These are phyloP conservation scores for Termitomyces sp. DNA, from an alignment of 768 basidiomycete genomes.

Conservation along the genomic window DNA sequence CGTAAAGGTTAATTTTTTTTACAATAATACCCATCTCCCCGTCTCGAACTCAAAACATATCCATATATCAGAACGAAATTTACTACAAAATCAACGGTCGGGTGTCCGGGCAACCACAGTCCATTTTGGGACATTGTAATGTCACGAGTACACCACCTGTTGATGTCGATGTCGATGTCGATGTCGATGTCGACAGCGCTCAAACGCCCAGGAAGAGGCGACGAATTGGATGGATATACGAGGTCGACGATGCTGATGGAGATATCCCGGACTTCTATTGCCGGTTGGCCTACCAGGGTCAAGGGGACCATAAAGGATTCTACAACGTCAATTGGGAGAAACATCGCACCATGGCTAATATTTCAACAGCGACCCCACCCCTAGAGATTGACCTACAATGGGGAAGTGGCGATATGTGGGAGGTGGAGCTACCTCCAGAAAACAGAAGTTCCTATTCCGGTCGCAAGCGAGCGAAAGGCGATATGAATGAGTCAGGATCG, in stretches of 20 bases:
- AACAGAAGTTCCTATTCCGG: not conserved
- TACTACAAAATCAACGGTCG: conserved; percentile 55
- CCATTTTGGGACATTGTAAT: conserved; percentile 47
- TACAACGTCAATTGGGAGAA: conserved; percentile 56
- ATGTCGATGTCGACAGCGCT: conserved; percentile 2
- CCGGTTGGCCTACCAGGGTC: conserved; percentile 48
- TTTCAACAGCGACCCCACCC: conserved; percentile 22
- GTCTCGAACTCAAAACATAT: not conserved
- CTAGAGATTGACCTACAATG: conserved; percentile 20
- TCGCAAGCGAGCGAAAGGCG: conserved; percentile 14
- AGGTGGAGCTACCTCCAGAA: conserved; percentile 29
- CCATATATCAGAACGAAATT: conserved; percentile 66
- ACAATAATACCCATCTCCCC: not conserved
- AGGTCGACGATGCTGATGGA: conserved; percentile 17
- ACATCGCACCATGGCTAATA: conserved; percentile 38
- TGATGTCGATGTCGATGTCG: not conserved
- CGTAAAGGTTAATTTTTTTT: conserved; percentile 42
- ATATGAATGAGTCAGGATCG: conserved; percentile 16
- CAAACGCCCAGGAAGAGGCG: conserved; percentile 7
- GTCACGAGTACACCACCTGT: conserved; percentile 29
- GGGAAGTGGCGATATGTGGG: conserved; percentile 43
- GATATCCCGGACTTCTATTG: conserved; percentile 43
- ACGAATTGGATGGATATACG: conserved; percentile 11
- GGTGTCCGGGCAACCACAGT: conserved; percentile 43
- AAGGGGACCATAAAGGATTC: conserved; percentile 44